A percentile compares a stretch with the other conserved stretches of the same genome.
Evolutionary conservation across 306 rosid species (phyloP).

Genomic region (Citrullus amarus): DNA sequence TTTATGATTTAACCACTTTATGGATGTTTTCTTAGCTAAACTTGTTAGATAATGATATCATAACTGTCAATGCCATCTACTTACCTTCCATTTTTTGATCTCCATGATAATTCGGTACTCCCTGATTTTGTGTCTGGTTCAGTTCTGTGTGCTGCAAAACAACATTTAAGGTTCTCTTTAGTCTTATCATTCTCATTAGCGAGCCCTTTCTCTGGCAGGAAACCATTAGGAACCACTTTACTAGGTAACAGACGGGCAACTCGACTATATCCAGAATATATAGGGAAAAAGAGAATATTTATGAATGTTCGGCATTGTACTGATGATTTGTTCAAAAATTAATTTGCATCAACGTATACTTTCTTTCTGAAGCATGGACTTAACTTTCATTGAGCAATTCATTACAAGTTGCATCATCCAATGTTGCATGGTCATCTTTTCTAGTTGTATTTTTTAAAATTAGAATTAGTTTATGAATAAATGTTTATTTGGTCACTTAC

Average conservation of each 20-base stretch:
- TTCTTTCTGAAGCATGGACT: background rate
- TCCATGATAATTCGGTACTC: constrained; percentile 19
- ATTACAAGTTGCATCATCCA: background rate
- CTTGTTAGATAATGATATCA: background rate
- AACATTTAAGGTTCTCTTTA: constrained; percentile 1
- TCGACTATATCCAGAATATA: background rate
- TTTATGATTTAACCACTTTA: background rate
- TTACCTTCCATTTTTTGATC: constrained; percentile 39
- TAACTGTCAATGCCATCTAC: background rate
- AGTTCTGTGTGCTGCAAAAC: constrained; percentile 36
- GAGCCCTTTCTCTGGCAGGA: background rate
- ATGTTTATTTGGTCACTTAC: background rate
- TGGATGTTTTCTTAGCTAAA: background rate
- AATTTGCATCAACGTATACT: background rate
- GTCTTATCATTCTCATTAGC: background rate
- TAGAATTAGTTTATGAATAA: background rate
- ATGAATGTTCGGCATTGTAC: background rate
- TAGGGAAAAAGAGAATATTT: background rate
- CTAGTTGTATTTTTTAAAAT: background rate
- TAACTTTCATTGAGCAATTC: background rate
- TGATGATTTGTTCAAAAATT: background rate
- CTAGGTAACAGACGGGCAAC: background rate
- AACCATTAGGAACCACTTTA: background rate
- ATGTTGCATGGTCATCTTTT: background rate
- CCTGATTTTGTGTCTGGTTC: constrained; percentile 18